Percentiles rank a stretch among this genome's conserved stretches.
Conservation (phyloP, 2,329 filamentous ascomycete genomes). For the Pleurostoma richardsiae region DNA sequence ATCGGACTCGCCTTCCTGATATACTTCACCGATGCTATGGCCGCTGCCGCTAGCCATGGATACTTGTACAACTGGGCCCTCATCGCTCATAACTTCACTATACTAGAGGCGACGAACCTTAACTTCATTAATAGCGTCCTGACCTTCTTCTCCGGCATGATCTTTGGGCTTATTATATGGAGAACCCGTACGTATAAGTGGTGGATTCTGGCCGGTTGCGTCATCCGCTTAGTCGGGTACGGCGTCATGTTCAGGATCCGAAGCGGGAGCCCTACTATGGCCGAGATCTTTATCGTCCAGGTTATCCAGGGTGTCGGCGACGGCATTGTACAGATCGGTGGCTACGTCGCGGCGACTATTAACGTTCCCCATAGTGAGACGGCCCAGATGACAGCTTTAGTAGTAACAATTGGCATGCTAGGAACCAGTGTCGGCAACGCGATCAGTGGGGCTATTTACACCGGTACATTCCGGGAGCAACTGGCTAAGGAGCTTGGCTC, state of each 20-base stretch:
- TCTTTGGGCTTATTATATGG: slow-evolving; percentile 3
- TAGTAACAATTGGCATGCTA: slow-evolving; percentile 2
- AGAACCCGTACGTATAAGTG: slow-evolving; percentile 6
- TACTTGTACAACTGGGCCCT: slow-evolving; percentile 7
- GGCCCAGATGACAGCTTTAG: slow-evolving; percentile 5
- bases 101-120: background rate
- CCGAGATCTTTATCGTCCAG: slow-evolving; percentile 5
- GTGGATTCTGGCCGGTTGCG: slow-evolving; percentile 2
- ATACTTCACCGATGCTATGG: slow-evolving; percentile 1
- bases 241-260: slow-evolving; percentile 6
- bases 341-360: slow-evolving; percentile 1
- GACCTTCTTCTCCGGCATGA: slow-evolving; percentile 1
- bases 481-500: slow-evolving; percentile 3
- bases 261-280: background rate
- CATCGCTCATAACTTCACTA: slow-evolving; percentile 1
- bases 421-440: slow-evolving; percentile 4
- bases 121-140: slow-evolving; percentile 19
- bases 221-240: slow-evolving; percentile 6
- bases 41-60: slow-evolving; percentile 1
- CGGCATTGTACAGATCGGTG: slow-evolving; percentile 2
- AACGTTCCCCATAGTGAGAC: slow-evolving; percentile 2
- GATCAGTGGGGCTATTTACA: slow-evolving; percentile 8
- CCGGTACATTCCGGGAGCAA: background rate
- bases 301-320: slow-evolving; percentile 6
- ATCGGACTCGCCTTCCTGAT: slow-evolving; percentile 2